Percentiles rank a stretch among this genome's conserved stretches.
Evolutionary conservation across 2,329 filamentous ascomycete genomes (phyloP).

Genomic region (Aspergillus felis): DNA sequence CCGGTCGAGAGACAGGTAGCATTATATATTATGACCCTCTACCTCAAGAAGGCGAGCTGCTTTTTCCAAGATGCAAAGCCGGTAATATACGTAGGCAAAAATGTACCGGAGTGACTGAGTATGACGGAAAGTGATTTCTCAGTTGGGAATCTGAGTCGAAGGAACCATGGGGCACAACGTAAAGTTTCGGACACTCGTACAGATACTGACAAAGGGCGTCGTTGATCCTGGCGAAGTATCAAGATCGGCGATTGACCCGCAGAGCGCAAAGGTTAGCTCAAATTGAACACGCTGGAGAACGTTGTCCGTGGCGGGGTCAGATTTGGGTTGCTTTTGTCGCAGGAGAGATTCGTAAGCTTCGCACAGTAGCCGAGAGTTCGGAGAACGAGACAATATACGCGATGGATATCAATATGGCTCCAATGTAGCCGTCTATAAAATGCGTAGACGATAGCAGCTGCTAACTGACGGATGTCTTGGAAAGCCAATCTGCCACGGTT

Average conservation of each 20-base stretch:
- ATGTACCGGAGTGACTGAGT: slow-evolving; percentile 6
- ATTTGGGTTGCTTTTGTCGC: slow-evolving; percentile 7
- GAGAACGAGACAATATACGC: slow-evolving; percentile 3
- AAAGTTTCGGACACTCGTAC: not conserved
- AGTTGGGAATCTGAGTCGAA: slow-evolving; percentile 15
- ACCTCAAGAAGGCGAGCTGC: slow-evolving; percentile 16
- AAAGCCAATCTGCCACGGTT: slow-evolving; percentile 11
- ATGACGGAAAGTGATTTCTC: slow-evolving; percentile 10
- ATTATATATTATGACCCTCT: slow-evolving; percentile 73
- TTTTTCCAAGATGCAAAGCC: slow-evolving; percentile 5
- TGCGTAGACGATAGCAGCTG: slow-evolving; percentile 8
- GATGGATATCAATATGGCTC: slow-evolving; percentile 7
- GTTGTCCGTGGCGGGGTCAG: slow-evolving; percentile 15
- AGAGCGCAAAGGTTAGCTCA: not conserved
- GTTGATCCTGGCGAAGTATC: not conserved
- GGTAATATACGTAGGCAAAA: slow-evolving; percentile 1
- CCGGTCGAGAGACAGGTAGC: slow-evolving; percentile 75
- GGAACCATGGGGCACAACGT: slow-evolving; percentile 20
- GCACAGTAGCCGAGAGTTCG: slow-evolving; percentile 6
- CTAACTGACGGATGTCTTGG: not conserved
- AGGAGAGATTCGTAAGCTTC: slow-evolving; percentile 19
- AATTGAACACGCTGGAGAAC: slow-evolving; percentile 1
- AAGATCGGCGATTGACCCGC: not conserved
- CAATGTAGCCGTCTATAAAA: slow-evolving; percentile 8
- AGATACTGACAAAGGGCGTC: not conserved